A percentile compares a stretch with the other conserved stretches of the same genome.
Conservation (phyloP, 345 rosid species). For the Durio zibethinus region DNA sequence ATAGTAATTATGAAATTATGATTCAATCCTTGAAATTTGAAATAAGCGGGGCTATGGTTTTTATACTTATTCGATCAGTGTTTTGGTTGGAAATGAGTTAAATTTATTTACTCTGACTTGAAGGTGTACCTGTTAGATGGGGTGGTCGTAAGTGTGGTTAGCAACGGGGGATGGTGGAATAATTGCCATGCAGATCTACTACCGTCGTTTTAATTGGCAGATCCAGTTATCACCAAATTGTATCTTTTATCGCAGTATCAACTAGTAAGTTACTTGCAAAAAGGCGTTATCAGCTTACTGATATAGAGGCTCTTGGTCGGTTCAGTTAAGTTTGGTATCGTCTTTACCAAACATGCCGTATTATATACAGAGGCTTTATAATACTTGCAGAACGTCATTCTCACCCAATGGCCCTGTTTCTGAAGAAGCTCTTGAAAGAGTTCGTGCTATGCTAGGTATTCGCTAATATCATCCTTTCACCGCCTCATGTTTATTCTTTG, state of each 20-base stretch:
- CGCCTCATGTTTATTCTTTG: neutral
- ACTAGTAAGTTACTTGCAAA: slow-evolving; percentile 4
- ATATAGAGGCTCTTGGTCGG: slow-evolving; percentile 19
- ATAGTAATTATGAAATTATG: neutral
- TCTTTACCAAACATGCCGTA: slow-evolving; percentile 61
- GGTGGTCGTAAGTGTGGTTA: slow-evolving; percentile 11
- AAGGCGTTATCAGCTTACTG: slow-evolving; percentile 35
- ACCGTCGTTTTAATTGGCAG: slow-evolving; percentile 18
- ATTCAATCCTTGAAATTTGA: neutral
- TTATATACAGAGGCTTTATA: slow-evolving; percentile 72
- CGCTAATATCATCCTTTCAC: neutral
- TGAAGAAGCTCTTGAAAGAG: slow-evolving; percentile 71
- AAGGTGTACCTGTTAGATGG: neutral
- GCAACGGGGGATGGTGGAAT: slow-evolving; percentile 23
- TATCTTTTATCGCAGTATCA: slow-evolving; percentile 20
- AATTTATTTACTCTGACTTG: slow-evolving; percentile 9
- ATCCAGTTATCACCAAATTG: slow-evolving; percentile 26
- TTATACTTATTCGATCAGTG: neutral
- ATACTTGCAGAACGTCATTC: slow-evolving; percentile 68
- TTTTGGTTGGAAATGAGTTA: neutral
- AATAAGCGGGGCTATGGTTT: neutral
- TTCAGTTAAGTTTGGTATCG: slow-evolving; percentile 39
- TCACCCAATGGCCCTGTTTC: slow-evolving; percentile 65
- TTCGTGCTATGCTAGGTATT: slow-evolving; percentile 67
- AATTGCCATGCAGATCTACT: slow-evolving; percentile 36